phyloP scores from a whole-genome alignment of 73 alveolate genomes.

The Paramecium biaurelia region DNA sequence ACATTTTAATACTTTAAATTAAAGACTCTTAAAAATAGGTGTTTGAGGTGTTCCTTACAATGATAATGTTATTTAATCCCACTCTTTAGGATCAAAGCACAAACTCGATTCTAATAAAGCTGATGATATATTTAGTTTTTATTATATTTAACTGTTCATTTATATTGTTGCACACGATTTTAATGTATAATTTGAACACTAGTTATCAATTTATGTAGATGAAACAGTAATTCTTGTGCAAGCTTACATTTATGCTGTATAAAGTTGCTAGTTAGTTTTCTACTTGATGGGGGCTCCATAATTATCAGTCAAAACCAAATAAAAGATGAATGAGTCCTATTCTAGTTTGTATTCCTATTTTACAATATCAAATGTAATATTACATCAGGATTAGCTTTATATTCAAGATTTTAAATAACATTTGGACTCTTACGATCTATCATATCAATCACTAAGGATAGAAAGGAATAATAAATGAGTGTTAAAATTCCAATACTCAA shows the following conservation, averaged over 20 bases:
- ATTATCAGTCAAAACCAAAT: background rate
- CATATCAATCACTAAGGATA: constrained; percentile 1
- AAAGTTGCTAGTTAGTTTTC: background rate
- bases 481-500: background rate
- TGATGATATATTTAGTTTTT: background rate
- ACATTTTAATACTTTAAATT: background rate
- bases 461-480: background rate
- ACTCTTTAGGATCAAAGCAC: constrained; percentile 16
- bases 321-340: background rate
- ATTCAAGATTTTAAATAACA: background rate
- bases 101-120: background rate
- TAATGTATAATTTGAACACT: background rate
- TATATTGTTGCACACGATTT: background rate
- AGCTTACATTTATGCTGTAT: background rate
- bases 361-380: background rate
- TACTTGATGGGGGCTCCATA: background rate
- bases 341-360: background rate
- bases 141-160: background rate
- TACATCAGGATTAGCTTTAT: background rate
- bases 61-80: background rate
- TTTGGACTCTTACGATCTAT: background rate
- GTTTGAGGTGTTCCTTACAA: background rate
- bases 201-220: too few relatives aligned
- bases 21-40: background rate
- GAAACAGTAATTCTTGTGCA: background rate